Base-by-base conservation (phyloP, 2,329 filamentous ascomycete genomes). In the Dendryphion nanum region DNA sequence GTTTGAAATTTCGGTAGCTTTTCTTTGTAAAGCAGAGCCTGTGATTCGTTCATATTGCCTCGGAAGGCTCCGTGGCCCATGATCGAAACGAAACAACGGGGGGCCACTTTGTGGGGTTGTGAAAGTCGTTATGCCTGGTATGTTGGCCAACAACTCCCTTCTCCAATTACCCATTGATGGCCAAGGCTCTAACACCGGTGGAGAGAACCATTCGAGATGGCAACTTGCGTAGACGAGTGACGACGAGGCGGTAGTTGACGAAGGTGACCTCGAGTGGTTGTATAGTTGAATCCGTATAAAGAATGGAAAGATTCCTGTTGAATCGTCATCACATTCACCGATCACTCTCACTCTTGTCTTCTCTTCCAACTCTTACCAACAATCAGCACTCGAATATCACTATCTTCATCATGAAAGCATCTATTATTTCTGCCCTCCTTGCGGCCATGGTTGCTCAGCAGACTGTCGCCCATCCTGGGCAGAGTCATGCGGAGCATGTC, bases 401-500 rank as follows among this genome's bases (percentile, higher is more conserved):
- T n/a, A 26, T 26, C 23, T 13, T 10, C 44, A 49, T 26, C 29
- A 59, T 59, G 54, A 51, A 52, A 41, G 41, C 38, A 15, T 23
- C 33, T 26, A 40, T 52, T 40, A 31, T 57, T 18, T 48, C 59
- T 7, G 41, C 51, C 21, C 40, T 61, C 18, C 29, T 61, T 21
- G 50, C 51, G 32, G 47, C 53, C 33, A 47, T 50, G 33, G 49
- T 61, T n/a, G 47, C 51, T 28, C 51, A 55, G 32, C 47, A 50
- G 21, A 42, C 49, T n/a, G 19, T 49, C 37, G 64, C 68, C 17
- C 68, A 70, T 28, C 67, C 67, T 0, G 67, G 66, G 16, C 57
- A 69, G 28, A 53, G 46, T 30, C 24, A 42, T n/a, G 50, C 45
- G 35, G 61, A 70, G 38, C 41, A 61, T 21, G 49, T 47, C 35